Conservation (phyloP, 2,329 filamentous ascomycete genomes). For the Xylogone sp. region DNA sequence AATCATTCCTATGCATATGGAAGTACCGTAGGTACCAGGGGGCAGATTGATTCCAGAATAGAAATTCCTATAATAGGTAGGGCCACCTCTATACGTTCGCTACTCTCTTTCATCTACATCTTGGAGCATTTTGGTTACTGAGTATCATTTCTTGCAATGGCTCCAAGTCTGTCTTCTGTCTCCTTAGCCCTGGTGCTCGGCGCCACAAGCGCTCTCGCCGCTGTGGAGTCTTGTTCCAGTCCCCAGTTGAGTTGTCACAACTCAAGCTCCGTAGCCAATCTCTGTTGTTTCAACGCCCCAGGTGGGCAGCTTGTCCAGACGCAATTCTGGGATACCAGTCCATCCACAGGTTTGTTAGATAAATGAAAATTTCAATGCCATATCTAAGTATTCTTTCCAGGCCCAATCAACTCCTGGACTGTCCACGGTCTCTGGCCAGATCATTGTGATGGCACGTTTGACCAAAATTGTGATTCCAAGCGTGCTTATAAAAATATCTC, state of each 20-base stretch:
- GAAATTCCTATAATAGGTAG: too few species aligned
- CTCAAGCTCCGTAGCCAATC: slow-evolving; percentile 36
- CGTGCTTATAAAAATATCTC: slow-evolving; percentile 55
- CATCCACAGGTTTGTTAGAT: slow-evolving; percentile 45
- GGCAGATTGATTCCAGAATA: too few species aligned
- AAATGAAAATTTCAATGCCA: slow-evolving; percentile 35
- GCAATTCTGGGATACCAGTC: slow-evolving; percentile 57
- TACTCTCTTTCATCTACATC: background rate
- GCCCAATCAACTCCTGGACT: slow-evolving; percentile 7
- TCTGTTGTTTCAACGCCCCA: slow-evolving; percentile 57
- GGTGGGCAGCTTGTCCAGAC: slow-evolving; percentile 54
- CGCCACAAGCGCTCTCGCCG: background rate
- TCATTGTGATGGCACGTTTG: slow-evolving; percentile 54
- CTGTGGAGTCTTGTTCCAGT: slow-evolving; percentile 18
- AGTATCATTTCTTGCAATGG: too few species aligned
- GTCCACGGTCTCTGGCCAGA: slow-evolving; percentile 35
- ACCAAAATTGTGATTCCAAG: slow-evolving; percentile 49
- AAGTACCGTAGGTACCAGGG: too few species aligned
- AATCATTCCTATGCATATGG: background rate
- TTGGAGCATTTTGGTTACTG: background rate
- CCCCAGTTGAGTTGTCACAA: slow-evolving; percentile 56
- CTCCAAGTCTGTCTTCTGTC: background rate
- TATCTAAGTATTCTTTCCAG: background rate
- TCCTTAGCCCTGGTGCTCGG: background rate
- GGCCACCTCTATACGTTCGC: background rate